Percentiles rank a stretch among this genome's conserved stretches.
These are phyloP conservation scores for Stephanodiscus minutulus DNA, from an alignment of 108 stramenopile species.

Conservation along the genomic window DNA sequence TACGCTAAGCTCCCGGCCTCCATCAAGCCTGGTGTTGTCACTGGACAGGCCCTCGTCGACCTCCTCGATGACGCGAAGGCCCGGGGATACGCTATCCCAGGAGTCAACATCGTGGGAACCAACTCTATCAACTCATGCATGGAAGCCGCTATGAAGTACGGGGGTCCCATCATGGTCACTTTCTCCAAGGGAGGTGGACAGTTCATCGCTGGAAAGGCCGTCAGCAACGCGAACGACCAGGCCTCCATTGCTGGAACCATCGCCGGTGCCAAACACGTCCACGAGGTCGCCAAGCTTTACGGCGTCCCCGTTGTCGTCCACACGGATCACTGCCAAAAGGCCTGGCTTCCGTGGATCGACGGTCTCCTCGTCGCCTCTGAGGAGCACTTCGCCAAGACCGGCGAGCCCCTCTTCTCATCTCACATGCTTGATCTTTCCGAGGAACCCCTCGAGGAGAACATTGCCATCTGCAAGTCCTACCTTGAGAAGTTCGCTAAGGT, in stretches of 20 bases:
- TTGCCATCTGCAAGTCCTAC: conserved; percentile 94
- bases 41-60: conserved; percentile 85
- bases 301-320: conserved; percentile 94
- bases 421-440: conserved; percentile 98
- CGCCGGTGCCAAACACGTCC: conserved; percentile 93
- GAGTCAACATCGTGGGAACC: conserved; percentile 92
- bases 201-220: conserved; percentile 92
- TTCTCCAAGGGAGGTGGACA: conserved; percentile 96
- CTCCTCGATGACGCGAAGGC: conserved; percentile 86
- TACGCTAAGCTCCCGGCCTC: conserved; percentile 89
- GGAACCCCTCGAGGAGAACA: conserved; percentile 97
- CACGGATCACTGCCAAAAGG: conserved; percentile 97
- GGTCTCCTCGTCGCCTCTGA: conserved; percentile 89
- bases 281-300: conserved; percentile 93
- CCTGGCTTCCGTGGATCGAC: conserved; percentile 96
- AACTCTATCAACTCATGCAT: conserved; percentile 94
- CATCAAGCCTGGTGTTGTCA: conserved; percentile 91
- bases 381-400: conserved; percentile 85
- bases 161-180: conserved; percentile 90
- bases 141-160: conserved; percentile 93
- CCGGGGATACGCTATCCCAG: conserved; percentile 92
- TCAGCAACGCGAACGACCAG: conserved; percentile 78
- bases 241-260: conserved; percentile 92
- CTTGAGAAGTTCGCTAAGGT: conserved; percentile 87
- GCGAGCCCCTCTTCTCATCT: conserved; percentile 91